Evolutionary conservation across 306 rosid genomes (phyloP), one percentile per base, ranked within the genome.

Genomic region (Malus asiatica): DNA sequence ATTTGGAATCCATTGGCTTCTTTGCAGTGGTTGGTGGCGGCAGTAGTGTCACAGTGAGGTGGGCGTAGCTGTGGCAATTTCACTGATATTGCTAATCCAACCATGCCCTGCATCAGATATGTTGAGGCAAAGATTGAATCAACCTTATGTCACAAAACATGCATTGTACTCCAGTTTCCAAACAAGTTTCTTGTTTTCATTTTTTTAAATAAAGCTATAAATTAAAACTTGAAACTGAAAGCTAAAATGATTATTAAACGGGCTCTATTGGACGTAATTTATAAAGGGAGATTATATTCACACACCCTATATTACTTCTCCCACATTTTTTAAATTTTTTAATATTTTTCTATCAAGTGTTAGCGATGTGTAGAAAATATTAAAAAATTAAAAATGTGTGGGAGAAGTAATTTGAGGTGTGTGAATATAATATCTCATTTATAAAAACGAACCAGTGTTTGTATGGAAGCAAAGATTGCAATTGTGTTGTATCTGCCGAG

Each of bases 401-500:
- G 27, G 27, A 27, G 27, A 27, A 27, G 25, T 27, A 27, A 27
- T 27, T 27, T 27, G 27, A 27, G 27, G 27, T 27, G 0, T 27
- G 27, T 27, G 27, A 27, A 27, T 27, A 27, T 27, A 27, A 27
- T 27, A 27, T 27, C 27, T 27, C 27, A 16, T 60, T 8, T 27
- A 15, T 1, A 22, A 32, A 19, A 55, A 75, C 86, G 55, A 44
- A 91, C 97, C 86, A 94, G 84, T 48, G 90, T 61, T 72, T 94
- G 93, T 73, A 92, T 80, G n/a, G 89, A 58, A 45, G 98, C 81
- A 73, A 90, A 94, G 72, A 94, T 84, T 60, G 86, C 92, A 55
- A 92, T 92, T 16, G 98, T 94, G 70, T 80, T 87, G 72, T 76
- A 92, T 89, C 97, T 89, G 20, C 96, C 97, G 42, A 94, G 97